Percentiles rank a stretch among this genome's conserved stretches.
phyloP scores from a whole-genome alignment of 192 early-diverging fungal species.

The Mortierella antarctica region DNA sequence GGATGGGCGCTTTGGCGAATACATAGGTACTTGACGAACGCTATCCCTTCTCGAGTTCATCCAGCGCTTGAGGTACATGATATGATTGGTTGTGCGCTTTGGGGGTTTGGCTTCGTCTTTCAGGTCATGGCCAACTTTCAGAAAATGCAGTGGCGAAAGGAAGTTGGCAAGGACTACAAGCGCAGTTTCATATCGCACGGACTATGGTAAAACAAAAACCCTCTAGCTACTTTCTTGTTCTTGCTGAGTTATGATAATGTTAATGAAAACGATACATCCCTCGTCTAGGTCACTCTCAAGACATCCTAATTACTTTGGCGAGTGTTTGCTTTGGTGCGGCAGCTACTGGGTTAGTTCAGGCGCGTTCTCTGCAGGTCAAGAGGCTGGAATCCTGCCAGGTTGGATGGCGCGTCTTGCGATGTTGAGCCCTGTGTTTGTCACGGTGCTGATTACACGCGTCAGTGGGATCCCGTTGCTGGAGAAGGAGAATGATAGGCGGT shows the following conservation, averaged over 20 bases:
- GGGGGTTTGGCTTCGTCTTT: slow-evolving; percentile 42
- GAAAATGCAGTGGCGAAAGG: slow-evolving; percentile 42
- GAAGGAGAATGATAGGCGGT: slow-evolving; percentile 36
- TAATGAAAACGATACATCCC: neutral
- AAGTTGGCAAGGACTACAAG: slow-evolving; percentile 51
- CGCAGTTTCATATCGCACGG: slow-evolving; percentile 38
- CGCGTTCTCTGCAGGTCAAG: slow-evolving; percentile 9
- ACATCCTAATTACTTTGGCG: slow-evolving; percentile 58
- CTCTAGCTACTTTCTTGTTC: neutral
- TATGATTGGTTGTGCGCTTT: slow-evolving; percentile 24
- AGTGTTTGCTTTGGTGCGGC: slow-evolving; percentile 48
- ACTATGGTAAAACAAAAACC: slow-evolving; percentile 45
- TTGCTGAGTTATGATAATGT: neutral
- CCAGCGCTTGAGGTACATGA: slow-evolving; percentile 40
- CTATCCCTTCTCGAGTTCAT: slow-evolving; percentile 41
- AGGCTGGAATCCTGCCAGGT: slow-evolving; percentile 10
- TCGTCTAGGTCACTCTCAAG: slow-evolving; percentile 42
- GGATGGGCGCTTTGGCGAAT: neutral
- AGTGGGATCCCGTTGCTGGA: slow-evolving; percentile 53
- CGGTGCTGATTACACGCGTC: slow-evolving; percentile 44
- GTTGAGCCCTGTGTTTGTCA: slow-evolving; percentile 50
- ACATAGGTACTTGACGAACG: slow-evolving; percentile 35
- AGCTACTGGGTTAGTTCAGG: slow-evolving; percentile 28
- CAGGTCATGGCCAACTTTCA: slow-evolving; percentile 44
- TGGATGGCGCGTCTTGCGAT: slow-evolving; percentile 38